These are phyloP conservation scores for Vanrija sp. DNA, from an alignment of 1,284 basidiomycete species.

Conservation along the genomic window DNA sequence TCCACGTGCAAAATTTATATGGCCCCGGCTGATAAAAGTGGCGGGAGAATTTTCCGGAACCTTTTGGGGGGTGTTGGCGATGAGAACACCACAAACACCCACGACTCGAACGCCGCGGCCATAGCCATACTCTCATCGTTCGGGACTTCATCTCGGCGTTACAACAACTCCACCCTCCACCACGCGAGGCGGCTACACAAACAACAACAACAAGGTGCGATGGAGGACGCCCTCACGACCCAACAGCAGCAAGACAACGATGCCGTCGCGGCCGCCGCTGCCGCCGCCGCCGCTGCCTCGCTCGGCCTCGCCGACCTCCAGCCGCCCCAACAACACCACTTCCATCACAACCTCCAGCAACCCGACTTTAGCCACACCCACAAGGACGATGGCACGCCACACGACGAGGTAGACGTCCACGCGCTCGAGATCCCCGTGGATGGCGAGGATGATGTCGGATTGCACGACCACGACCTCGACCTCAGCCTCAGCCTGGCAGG, in stretches of 20 bases:
- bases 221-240: slow-evolving; percentile 25
- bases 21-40: too few species aligned
- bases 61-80: neutral
- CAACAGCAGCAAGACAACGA: slow-evolving; percentile 38
- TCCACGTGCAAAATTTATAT: too few species aligned
- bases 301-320: slow-evolving; percentile 25
- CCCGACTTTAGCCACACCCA: slow-evolving; percentile 38
- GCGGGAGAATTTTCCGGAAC: too few species aligned
- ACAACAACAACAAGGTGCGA: slow-evolving; percentile 12
- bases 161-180: slow-evolving; percentile 22
- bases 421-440: slow-evolving; percentile 19
- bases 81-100: too few species aligned
- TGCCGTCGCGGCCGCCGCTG: slow-evolving; percentile 38
- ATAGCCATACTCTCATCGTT: too few species aligned
- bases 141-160: slow-evolving; percentile 15
- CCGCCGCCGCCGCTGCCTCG: slow-evolving; percentile 31
- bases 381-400: slow-evolving; percentile 19
- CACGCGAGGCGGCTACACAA: slow-evolving; percentile 8
- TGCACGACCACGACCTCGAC: slow-evolving; percentile 23
- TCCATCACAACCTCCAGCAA: slow-evolving; percentile 37
- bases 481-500: slow-evolving; percentile 25
- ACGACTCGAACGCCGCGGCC: too few species aligned
- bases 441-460: slow-evolving; percentile 8
- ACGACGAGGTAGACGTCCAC: slow-evolving; percentile 17
- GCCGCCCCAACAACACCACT: slow-evolving; percentile 16